Conservation (phyloP, 345 rosid genomes). For the sweet orange (Citrus sinensis) region DVS_A1.0 CM039163.1:42983001-42983500, state of each 20-base stretch:
- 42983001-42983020: slow-evolving; percentile 8
- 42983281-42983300: slow-evolving; percentile 44
- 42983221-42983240: neutral
- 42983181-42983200: slow-evolving; percentile 18
- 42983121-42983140: slow-evolving; percentile 1
- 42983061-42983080: slow-evolving; percentile 33
- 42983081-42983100: slow-evolving; percentile 7
- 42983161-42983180: neutral
- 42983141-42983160: neutral
- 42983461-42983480: neutral
- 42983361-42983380: slow-evolving; percentile 18
- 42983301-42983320: neutral
- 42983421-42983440: too few species aligned
- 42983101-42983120: slow-evolving; percentile 2
- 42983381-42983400: neutral
- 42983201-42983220: neutral
- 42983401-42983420: neutral
- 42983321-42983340: slow-evolving; percentile 14
- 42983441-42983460: too few species aligned
- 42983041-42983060: slow-evolving; percentile 41
- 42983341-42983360: slow-evolving; percentile 26
- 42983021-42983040: slow-evolving; percentile 30
- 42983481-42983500: too few species aligned
- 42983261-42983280: slow-evolving; percentile 62
- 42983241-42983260: slow-evolving; percentile 65